A percentile compares a stretch with the other conserved stretches of the same genome.
Evolutionary conservation across 768 basidiomycete species (phyloP).

Genomic region (Lepiota brunneoincarnata): DNA sequence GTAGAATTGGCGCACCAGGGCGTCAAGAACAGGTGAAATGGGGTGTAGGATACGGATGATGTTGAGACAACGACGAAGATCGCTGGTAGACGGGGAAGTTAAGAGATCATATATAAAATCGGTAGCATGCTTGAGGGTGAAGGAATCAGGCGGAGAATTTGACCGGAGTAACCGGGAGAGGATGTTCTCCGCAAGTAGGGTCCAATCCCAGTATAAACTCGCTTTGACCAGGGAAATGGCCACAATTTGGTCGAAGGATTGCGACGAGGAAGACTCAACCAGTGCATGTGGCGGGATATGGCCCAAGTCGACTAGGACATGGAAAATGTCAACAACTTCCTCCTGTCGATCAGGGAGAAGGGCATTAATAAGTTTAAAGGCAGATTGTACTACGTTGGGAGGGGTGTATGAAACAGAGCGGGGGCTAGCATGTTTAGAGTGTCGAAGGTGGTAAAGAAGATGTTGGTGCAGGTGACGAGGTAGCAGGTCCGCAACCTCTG

Average conservation of each 20-base stretch:
- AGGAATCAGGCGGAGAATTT: constrained; percentile 15
- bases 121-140: constrained; percentile 33
- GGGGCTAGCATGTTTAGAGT: constrained; percentile 21
- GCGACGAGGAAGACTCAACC: constrained; percentile 29
- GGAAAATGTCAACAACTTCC: constrained; percentile 45
- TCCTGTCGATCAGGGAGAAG: constrained; percentile 34
- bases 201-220: constrained; percentile 56
- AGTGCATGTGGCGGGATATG: constrained; percentile 49
- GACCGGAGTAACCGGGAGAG: constrained; percentile 28
- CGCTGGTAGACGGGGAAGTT: constrained; percentile 25
- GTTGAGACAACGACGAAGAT: constrained; percentile 36
- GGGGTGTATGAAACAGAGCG: constrained; percentile 28
- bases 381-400: constrained; percentile 30
- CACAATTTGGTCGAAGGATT: constrained; percentile 46
- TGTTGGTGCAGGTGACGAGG: neutral
- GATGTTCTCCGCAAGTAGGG: constrained; percentile 36
- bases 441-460: constrained; percentile 9
- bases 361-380: constrained; percentile 43
- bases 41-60: constrained; percentile 35
- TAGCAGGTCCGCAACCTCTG: neutral
- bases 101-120: constrained; percentile 43
- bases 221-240: constrained; percentile 47
- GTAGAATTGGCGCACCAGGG: constrained; percentile 47
- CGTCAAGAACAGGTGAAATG: constrained; percentile 37
- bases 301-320: constrained; percentile 39